phyloP scores from a whole-genome alignment of 768 basidiomycete species.

The Multifurca ochricompacta region DNA sequence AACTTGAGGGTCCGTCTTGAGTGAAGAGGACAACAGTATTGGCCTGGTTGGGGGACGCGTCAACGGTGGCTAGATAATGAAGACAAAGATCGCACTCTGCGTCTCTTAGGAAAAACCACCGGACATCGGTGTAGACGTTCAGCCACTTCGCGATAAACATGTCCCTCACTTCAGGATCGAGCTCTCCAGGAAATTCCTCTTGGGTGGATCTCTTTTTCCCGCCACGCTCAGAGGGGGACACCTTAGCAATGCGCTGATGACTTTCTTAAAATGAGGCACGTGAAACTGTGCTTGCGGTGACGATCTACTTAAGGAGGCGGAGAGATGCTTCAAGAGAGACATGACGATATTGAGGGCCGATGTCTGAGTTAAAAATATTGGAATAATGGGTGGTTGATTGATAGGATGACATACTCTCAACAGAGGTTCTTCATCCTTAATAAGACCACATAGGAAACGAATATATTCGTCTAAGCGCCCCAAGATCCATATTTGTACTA shows the following conservation, averaged over 20 bases:
- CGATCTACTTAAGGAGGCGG: conserved; percentile 46
- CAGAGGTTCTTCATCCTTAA: conserved; percentile 70
- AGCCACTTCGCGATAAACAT: conserved; percentile 67
- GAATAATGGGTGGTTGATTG: conserved; percentile 1
- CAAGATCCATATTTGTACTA: conserved; percentile 74
- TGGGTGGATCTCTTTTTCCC: conserved; percentile 20
- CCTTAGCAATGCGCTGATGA: conserved; percentile 49
- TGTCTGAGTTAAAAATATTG: conserved; percentile 34
- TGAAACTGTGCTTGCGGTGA: conserved; percentile 57
- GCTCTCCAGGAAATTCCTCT: conserved; percentile 27
- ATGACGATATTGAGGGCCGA: conserved; percentile 70
- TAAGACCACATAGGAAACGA: conserved; percentile 55
- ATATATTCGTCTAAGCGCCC: conserved; percentile 66
- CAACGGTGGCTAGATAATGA: neutral
- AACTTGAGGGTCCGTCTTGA: conserved; percentile 30
- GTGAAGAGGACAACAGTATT: conserved; percentile 24
- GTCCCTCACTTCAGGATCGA: conserved; percentile 54
- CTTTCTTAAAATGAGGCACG: conserved; percentile 56
- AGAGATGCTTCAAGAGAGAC: conserved; percentile 69
- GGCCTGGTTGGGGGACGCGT: conserved; percentile 27
- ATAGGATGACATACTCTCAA: conserved; percentile 49
- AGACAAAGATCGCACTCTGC: conserved; percentile 43
- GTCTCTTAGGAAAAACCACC: conserved; percentile 86
- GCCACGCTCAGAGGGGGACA: conserved; percentile 46
- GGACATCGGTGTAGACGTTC: conserved; percentile 70